Evolutionary conservation across 768 basidiomycete genomes (phyloP).

Genomic region (Porphyrellus cyaneotinctus): DNA sequence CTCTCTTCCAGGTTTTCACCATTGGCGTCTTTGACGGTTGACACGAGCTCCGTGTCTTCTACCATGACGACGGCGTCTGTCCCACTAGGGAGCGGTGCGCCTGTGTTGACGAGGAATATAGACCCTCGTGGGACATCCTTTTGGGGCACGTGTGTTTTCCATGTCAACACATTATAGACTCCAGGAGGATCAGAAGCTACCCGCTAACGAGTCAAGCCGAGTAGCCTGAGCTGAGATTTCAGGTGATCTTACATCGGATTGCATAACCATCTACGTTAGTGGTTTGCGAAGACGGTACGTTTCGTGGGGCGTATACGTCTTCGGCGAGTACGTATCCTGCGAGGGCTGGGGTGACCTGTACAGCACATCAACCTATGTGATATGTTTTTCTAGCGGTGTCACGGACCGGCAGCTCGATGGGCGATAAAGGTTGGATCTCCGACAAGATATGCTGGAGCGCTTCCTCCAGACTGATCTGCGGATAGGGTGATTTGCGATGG

Average conservation of each 20-base stretch:
- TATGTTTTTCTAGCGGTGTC: background rate
- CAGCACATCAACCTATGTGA: background rate
- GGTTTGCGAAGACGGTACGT: conserved; percentile 61
- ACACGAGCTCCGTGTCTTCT: conserved; percentile 80
- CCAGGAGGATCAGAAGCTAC: conserved; percentile 64
- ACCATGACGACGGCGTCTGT: conserved; percentile 87
- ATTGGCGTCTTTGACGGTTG: conserved; percentile 39
- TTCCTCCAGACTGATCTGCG: conserved; percentile 59
- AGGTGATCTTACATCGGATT: conserved; percentile 49
- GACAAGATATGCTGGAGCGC: conserved; percentile 57
- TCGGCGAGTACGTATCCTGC: conserved; percentile 71
- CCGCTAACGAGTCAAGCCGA: background rate
- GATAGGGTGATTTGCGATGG: conserved; percentile 74
- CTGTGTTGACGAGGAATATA: conserved; percentile 75
- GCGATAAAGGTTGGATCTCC: conserved; percentile 42
- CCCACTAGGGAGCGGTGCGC: conserved; percentile 72
- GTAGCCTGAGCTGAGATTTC: background rate
- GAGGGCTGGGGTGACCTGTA: conserved; percentile 57
- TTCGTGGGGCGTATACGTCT: conserved; percentile 59
- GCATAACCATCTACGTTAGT: conserved; percentile 93
- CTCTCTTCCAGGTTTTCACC: conserved; percentile 58
- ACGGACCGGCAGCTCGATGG: conserved; percentile 42
- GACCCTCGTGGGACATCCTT: conserved; percentile 41
- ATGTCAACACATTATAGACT: conserved; percentile 62
- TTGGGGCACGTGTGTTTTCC: conserved; percentile 36